Evolutionary conservation across 2,329 filamentous ascomycete species (phyloP).

Genomic region (Aspergillus sp.): DNA sequence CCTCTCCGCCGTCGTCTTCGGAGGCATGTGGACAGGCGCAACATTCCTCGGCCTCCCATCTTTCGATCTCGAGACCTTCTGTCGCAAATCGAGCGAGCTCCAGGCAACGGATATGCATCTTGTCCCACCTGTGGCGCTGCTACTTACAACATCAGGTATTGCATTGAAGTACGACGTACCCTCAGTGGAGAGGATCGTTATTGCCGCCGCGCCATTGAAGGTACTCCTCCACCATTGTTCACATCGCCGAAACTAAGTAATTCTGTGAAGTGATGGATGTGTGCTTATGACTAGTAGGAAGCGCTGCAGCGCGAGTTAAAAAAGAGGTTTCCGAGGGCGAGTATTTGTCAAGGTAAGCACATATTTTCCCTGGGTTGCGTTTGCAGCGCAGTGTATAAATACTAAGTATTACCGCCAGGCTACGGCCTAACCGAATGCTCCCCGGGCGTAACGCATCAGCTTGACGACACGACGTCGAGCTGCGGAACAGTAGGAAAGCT

Average conservation of each 20-base stretch:
- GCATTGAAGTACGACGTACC: slow-evolving; percentile 22
- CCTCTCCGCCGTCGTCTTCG: slow-evolving; percentile 19
- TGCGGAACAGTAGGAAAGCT: slow-evolving; percentile 26
- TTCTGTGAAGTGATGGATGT: no score
- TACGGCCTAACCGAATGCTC: slow-evolving; percentile 26
- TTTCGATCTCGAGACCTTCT: slow-evolving; percentile 26
- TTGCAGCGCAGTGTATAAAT: background rate
- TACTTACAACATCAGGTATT: slow-evolving; percentile 16
- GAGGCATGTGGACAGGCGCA: slow-evolving; percentile 27
- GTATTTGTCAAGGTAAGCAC: slow-evolving; percentile 25
- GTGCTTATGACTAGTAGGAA: slow-evolving; percentile 2
- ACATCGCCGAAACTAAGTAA: no score
- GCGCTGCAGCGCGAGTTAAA: slow-evolving; percentile 24
- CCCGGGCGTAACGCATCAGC: slow-evolving; percentile 23
- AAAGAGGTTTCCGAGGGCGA: slow-evolving; percentile 22
- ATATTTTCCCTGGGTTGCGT: no score
- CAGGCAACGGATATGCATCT: slow-evolving; percentile 26
- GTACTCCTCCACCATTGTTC: slow-evolving; percentile 9
- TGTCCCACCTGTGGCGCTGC: slow-evolving; percentile 26
- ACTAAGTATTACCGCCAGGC: slow-evolving; percentile 7
- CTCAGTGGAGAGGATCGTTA: slow-evolving; percentile 24
- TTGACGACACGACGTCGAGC: slow-evolving; percentile 20
- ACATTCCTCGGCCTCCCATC: slow-evolving; percentile 20
- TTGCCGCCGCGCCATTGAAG: slow-evolving; percentile 27
- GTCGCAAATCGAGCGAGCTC: slow-evolving; percentile 23